phyloP scores from a whole-genome alignment of 1,284 basidiomycete species.

The Malassezia vespertilionis region DNA sequence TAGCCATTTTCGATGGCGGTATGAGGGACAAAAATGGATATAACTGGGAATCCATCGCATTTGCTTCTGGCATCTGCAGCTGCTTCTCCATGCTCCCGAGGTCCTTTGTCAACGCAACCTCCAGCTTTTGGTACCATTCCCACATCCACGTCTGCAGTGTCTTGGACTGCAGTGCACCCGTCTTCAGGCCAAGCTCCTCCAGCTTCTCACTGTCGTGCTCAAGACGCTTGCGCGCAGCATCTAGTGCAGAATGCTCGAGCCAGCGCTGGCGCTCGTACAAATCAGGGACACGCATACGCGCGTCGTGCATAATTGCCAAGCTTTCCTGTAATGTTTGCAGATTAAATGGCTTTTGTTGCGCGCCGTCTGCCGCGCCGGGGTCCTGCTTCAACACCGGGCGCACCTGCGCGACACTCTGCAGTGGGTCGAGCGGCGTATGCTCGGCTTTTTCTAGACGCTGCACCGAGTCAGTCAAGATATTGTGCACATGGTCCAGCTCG shows the following conservation, averaged over 20 bases:
- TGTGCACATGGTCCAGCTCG: slow-evolving; percentile 27
- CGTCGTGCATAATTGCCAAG: slow-evolving; percentile 33
- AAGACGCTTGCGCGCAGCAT: slow-evolving; percentile 38
- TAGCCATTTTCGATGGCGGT: slow-evolving; percentile 65
- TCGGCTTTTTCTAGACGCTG: not conserved
- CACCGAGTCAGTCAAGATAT: slow-evolving; percentile 18
- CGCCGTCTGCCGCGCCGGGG: slow-evolving; percentile 12
- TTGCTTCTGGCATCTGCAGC: not conserved
- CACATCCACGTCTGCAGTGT: slow-evolving; percentile 45
- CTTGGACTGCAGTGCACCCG: slow-evolving; percentile 26
- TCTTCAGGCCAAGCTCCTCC: slow-evolving; percentile 31
- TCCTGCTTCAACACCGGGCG: slow-evolving; percentile 26
- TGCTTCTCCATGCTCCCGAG: slow-evolving; percentile 20
- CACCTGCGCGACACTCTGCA: slow-evolving; percentile 23
- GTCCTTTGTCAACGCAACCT: slow-evolving; percentile 23
- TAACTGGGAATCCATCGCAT: slow-evolving; percentile 27
- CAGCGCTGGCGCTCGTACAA: slow-evolving; percentile 43
- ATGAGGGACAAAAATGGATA: slow-evolving; percentile 65
- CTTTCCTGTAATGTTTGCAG: slow-evolving; percentile 34
- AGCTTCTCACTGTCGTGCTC: slow-evolving; percentile 30
- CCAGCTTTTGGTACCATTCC: slow-evolving; percentile 41
- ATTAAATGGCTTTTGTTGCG: slow-evolving; percentile 34
- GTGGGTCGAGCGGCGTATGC: slow-evolving; percentile 2
- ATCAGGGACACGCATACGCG: slow-evolving; percentile 25
- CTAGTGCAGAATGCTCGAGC: slow-evolving; percentile 42